A percentile compares a stretch with the other conserved stretches of the same genome.
phyloP scores from a whole-genome alignment of 163 green algal species.

The Chlorella variabilis region DNA sequence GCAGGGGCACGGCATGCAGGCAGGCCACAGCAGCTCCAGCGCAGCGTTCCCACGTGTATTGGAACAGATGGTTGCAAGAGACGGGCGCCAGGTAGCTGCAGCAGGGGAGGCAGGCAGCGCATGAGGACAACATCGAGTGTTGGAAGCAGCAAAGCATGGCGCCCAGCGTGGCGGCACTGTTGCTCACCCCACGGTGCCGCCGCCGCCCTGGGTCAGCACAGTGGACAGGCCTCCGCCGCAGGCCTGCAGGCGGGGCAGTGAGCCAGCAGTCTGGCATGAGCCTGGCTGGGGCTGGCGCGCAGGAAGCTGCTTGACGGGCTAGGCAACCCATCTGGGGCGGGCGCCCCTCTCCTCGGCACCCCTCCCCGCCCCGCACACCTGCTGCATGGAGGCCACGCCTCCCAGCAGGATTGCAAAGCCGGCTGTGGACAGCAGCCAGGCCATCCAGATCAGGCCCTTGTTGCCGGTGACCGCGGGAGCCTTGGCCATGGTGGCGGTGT shows the following conservation, averaged over 20 bases:
- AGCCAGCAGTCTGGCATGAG: background rate
- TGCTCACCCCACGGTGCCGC: background rate
- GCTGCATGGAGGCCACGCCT: constrained; percentile 34
- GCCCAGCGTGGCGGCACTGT: too few species aligned
- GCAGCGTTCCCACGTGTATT: constrained; percentile 15
- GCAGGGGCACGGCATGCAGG: too few species aligned
- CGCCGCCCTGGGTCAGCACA: background rate
- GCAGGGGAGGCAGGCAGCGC: too few species aligned
- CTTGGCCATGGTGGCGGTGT: background rate
- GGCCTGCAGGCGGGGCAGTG: constrained; percentile 2
- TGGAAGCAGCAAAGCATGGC: too few species aligned
- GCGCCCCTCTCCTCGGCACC: too few species aligned
- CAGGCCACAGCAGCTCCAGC: too few species aligned
- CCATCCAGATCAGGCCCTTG: background rate
- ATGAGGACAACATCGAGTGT: too few species aligned
- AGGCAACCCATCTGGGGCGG: too few species aligned
- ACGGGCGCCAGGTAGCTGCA: constrained; percentile 28
- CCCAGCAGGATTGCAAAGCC: constrained; percentile 43
- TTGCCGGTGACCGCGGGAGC: background rate
- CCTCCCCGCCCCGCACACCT: too few species aligned
- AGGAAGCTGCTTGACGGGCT: too few species aligned
- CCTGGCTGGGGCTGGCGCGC: too few species aligned
- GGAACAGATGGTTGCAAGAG: constrained; percentile 11
- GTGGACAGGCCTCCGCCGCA: too few species aligned
- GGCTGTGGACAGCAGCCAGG: constrained; percentile 31